These are phyloP conservation scores for Globisporangium middletonii DNA, from an alignment of 352 stramenopile genomes.

Conservation along the genomic window DNA sequence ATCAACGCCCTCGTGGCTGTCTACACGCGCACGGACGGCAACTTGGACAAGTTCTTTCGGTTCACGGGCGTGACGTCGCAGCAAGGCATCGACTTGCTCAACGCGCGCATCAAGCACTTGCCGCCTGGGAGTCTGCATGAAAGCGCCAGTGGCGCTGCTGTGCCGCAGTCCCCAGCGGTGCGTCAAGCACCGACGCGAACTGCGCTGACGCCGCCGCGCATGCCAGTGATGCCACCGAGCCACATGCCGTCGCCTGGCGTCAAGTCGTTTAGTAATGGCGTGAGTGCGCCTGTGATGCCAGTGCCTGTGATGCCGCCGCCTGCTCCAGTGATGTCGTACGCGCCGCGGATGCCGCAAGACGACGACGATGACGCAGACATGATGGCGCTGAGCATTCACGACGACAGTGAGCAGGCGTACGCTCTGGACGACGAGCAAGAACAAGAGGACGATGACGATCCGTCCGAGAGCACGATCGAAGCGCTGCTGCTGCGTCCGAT, in stretches of 20 bases:
- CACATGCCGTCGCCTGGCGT: not conserved
- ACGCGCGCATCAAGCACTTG: conserved; percentile 70
- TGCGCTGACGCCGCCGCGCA: too few relatives aligned
- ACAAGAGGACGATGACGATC: not conserved
- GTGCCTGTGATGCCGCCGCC: too few relatives aligned
- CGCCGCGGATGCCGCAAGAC: conserved; percentile 11
- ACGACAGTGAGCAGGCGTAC: not conserved
- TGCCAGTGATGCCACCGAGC: not conserved
- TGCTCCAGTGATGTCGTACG: not conserved
- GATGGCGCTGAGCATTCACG: conserved; percentile 24
- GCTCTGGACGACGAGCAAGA: not conserved
- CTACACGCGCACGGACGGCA: conserved; percentile 58
- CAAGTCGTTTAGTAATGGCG: conserved; percentile 18
- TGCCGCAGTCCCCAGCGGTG: not conserved
- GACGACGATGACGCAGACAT: conserved; percentile 56
- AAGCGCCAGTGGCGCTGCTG: conserved; percentile 3
- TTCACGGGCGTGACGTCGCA: conserved; percentile 68
- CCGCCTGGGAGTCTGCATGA: conserved; percentile 32
- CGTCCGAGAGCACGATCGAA: conserved; percentile 22
- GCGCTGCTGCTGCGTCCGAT: conserved; percentile 59
- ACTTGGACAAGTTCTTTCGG: conserved; percentile 76
- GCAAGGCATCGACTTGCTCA: conserved; percentile 77
- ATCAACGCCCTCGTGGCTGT: conserved; percentile 65
- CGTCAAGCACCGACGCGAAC: too few relatives aligned
- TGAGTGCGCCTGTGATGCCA: too few relatives aligned